Conservation (phyloP, 169 alveolate species). For the Eimeria brunetti region DNA sequence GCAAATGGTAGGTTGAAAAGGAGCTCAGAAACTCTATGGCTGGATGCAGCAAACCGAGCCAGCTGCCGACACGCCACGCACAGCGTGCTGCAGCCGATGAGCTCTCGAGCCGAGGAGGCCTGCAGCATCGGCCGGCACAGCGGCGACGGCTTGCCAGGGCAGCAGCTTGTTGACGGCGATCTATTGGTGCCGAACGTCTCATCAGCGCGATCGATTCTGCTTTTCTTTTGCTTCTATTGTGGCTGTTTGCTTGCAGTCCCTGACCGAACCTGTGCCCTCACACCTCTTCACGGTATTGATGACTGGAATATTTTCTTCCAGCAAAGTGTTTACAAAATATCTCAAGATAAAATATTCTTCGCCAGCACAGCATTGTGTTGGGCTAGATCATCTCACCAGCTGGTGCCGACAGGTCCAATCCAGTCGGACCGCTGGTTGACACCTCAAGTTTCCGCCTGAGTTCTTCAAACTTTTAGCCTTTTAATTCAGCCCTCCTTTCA, state of each 20-base stretch:
- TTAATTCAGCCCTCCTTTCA: not conserved
- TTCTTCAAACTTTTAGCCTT: not conserved
- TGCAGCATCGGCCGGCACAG: conserved; percentile 70
- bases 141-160: conserved; percentile 36
- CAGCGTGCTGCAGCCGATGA: conserved; percentile 70
- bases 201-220: conserved; percentile 56
- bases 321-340: conserved; percentile 1
- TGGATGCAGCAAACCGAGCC: conserved; percentile 29
- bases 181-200: conserved; percentile 48
- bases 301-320: conserved; percentile 1
- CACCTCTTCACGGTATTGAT: conserved; percentile 28
- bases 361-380: conserved; percentile 66
- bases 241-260: conserved; percentile 53
- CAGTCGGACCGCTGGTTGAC: conserved; percentile 53
- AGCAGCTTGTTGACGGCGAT: conserved; percentile 46
- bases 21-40: conserved; percentile 45
- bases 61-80: conserved; percentile 72
- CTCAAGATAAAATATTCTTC: conserved; percentile 37
- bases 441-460: not conserved
- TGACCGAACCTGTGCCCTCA: conserved; percentile 32
- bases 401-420: conserved; percentile 69
- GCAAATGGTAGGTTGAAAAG: conserved; percentile 31
- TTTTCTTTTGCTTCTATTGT: conserved; percentile 4
- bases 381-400: conserved; percentile 63
- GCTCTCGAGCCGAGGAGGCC: conserved; percentile 52